Conservation (phyloP, 1,139 yeast species). For the Saccharomyces hybrid region DNA sequence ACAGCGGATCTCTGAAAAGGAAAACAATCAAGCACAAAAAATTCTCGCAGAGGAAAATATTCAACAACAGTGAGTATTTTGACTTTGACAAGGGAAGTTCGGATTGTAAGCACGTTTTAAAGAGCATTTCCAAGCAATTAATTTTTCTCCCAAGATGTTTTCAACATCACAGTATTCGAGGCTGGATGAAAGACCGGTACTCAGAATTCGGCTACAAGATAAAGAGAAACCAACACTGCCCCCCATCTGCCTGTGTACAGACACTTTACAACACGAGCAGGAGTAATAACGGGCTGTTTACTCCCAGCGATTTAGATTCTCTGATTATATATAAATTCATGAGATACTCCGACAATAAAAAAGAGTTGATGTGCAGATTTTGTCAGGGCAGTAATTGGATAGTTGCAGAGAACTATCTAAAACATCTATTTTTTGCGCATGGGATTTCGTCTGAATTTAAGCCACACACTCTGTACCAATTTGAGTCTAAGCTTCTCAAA, state of each 20-base stretch:
- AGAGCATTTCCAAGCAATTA: background rate
- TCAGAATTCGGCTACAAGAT: conserved; percentile 10
- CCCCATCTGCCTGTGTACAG: conserved; percentile 10
- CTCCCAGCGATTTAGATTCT: background rate
- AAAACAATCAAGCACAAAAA: background rate
- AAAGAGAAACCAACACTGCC: conserved; percentile 16
- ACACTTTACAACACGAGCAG: background rate
- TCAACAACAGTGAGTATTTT: background rate
- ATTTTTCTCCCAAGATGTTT: conserved; percentile 13
- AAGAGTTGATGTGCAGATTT: conserved; percentile 14
- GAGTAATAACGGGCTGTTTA: background rate
- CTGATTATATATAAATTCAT: conserved; percentile 12
- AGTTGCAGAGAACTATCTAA: conserved; percentile 7
- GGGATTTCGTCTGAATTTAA: conserved; percentile 14
- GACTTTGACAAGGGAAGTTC: conserved; percentile 3
- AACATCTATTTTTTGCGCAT: conserved; percentile 19
- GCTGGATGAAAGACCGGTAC: conserved; percentile 9
- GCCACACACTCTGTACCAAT: background rate
- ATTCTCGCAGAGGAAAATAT: background rate
- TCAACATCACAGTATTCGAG: conserved; percentile 15
- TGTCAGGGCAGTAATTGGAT: conserved; percentile 22
- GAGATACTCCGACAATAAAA: conserved; percentile 7
- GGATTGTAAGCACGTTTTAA: conserved; percentile 7
- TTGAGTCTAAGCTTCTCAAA: background rate
- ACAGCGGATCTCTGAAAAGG: background rate